Conservation (phyloP, 2,329 filamentous ascomycete species). For the Xylariaceae sp. region DNA sequence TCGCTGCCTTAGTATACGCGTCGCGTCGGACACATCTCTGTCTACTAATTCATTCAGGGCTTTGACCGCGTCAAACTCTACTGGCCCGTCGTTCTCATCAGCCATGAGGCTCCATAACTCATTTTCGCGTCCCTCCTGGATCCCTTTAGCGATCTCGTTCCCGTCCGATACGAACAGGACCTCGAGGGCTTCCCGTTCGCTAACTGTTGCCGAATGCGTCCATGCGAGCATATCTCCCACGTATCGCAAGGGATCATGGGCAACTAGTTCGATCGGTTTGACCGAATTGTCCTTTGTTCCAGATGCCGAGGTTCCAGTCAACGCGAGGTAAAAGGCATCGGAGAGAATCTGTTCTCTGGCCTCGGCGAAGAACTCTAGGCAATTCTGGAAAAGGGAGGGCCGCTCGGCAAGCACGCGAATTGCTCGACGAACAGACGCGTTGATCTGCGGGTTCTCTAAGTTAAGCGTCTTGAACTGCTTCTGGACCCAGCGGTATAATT, state of each 20-base stretch:
- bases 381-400: slow-evolving; percentile 89
- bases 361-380: slow-evolving; percentile 90
- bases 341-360: slow-evolving; percentile 84
- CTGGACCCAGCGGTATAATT: slow-evolving; percentile 93
- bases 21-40: slow-evolving; percentile 78
- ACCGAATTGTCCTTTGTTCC: slow-evolving; percentile 62
- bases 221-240: slow-evolving; percentile 97
- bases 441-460: slow-evolving; percentile 92
- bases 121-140: slow-evolving; percentile 77
- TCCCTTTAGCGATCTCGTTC: slow-evolving; percentile 81
- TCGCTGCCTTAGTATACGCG: slow-evolving; percentile 82
- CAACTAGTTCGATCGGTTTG: slow-evolving; percentile 92
- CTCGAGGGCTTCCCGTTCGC: slow-evolving; percentile 89
- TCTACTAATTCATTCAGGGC: slow-evolving; percentile 86
- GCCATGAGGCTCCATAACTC: slow-evolving; percentile 77
- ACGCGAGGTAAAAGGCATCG: slow-evolving; percentile 83
- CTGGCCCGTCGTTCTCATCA: slow-evolving; percentile 55
- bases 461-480: slow-evolving; percentile 90
- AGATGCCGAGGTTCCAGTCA: slow-evolving; percentile 71
- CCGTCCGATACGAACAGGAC: slow-evolving; percentile 89
- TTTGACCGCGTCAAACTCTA: slow-evolving; percentile 75
- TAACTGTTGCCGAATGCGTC: slow-evolving; percentile 92
- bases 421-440: slow-evolving; percentile 78
- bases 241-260: slow-evolving; percentile 89
- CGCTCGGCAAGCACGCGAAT: slow-evolving; percentile 86